Base-by-base conservation (phyloP, 2,329 filamentous ascomycete genomes). In the Ascomycota sp. region DNA sequence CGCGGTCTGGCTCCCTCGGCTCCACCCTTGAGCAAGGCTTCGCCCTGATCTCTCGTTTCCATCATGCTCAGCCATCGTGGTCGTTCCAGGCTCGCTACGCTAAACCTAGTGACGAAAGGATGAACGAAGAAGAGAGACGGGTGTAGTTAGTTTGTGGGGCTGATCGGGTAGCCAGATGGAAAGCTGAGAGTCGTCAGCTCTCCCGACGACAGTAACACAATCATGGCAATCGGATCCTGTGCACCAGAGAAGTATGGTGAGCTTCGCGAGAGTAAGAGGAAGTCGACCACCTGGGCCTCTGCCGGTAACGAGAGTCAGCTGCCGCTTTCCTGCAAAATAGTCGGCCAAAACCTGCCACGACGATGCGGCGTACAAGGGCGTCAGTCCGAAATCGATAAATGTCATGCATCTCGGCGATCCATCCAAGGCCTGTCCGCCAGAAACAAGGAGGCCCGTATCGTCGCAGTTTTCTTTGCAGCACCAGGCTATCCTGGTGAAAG, bases 381-480 rank as follows among this genome's bases (percentile, higher is more conserved):
- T 94, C 28, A 73, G 56, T 3, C 89, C 89, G 33, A 98, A 61
- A 40, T 98, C 89, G 33, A 95, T 63, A 38, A 95, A 86, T 1
- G 79, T 92, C 36, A 98, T 52, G 5, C 80, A 81, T 49, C 79
- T 83, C 5, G 71, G 65, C 4, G 69, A 60, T 24, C 71, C 64
- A 12, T 75, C 74, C 1, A 68, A 64, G 2, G 68, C 60, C 36
- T 76, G 67, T 4, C 89, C 89, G 20, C 89, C 89, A 3, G 83
- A 79, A 32, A 98, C 65, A 24, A 98, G 55, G 17, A 98, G 61
- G 2, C 75, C 86, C 12, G 83, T 95, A 43, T 98, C 86, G 43
- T 98, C 89, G 0, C 83, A 77, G 44, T 95, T 92, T 35, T 75
- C 65, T 48, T 94, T 94, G 33, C 81, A 86, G 53, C 89, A 98